Percentiles rank a stretch among this genome's conserved stretches.
phyloP scores from a whole-genome alignment of 305 asterid species.

The Caryopteris hybrid region DNA sequence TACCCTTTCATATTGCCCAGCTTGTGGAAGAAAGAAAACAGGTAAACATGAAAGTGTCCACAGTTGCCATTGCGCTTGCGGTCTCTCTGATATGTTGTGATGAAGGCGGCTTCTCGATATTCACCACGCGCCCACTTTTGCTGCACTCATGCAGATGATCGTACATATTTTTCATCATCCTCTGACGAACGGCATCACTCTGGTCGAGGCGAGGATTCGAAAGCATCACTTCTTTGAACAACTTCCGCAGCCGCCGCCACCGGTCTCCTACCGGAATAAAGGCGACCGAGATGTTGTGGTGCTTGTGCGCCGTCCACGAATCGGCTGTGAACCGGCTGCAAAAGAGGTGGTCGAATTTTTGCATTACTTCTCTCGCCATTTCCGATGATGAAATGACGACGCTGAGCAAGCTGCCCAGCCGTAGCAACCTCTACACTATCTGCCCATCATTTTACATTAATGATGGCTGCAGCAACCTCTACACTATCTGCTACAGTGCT shows the following conservation, averaged over 20 bases:
- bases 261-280: not conserved
- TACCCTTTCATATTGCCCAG: too few relatives aligned
- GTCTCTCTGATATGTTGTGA: not conserved
- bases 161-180: not conserved
- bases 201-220: not conserved
- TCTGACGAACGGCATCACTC: not conserved
- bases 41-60: not conserved
- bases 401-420: not conserved
- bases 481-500: too few relatives aligned
- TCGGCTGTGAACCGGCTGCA: not conserved
- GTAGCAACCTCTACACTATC: too few relatives aligned
- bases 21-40: not conserved
- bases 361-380: not conserved
- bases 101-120: not conserved
- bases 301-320: not conserved
- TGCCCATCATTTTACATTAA: too few relatives aligned
- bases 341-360: not conserved
- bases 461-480: too few relatives aligned
- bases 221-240: not conserved
- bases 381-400: not conserved
- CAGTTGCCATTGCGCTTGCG: not conserved
- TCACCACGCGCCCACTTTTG: not conserved
- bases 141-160: not conserved
- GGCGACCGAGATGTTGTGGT: not conserved
- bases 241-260: not conserved